Percentiles rank a stretch among this genome's conserved stretches.
Conservation (phyloP, 1,284 basidiomycete genomes). For the Bondarzewia mesenterica region DNA sequence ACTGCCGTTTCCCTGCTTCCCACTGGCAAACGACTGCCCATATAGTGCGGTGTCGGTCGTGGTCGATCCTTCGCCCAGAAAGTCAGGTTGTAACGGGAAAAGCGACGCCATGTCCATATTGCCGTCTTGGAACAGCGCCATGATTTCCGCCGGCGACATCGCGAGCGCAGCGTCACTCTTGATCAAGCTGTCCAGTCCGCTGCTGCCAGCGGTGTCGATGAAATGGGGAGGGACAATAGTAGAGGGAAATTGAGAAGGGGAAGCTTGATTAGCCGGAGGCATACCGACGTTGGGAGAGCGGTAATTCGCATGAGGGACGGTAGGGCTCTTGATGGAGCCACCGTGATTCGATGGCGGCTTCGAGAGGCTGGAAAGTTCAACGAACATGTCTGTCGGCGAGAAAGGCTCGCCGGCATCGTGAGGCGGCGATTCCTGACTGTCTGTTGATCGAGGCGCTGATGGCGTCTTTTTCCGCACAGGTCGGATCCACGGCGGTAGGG, state of each 20-base stretch:
- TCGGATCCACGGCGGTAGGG: slow-evolving; percentile 77
- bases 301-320: not conserved
- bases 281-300: no score
- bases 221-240: not conserved
- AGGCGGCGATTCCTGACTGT: slow-evolving; percentile 37
- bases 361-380: slow-evolving; percentile 19
- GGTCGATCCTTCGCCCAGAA: not conserved
- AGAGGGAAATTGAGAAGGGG: no score
- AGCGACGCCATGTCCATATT: slow-evolving; percentile 21
- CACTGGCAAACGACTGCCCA: not conserved
- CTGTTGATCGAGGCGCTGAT: slow-evolving; percentile 32
- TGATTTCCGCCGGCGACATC: slow-evolving; percentile 25
- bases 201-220: not conserved
- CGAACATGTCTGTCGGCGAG: slow-evolving; percentile 48
- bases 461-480: slow-evolving; percentile 74
- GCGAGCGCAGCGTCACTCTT: slow-evolving; percentile 13
- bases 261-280: no score
- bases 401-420: slow-evolving; percentile 59
- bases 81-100: slow-evolving; percentile 2
- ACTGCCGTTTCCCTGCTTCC: not conserved
- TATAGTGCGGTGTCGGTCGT: not conserved
- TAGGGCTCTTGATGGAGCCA: not conserved
- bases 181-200: slow-evolving; percentile 1
- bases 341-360: not conserved
- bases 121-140: slow-evolving; percentile 28